Conservation (phyloP, 1,284 basidiomycete species). For the Microbotryum lychnidis-dioicae region DNA sequence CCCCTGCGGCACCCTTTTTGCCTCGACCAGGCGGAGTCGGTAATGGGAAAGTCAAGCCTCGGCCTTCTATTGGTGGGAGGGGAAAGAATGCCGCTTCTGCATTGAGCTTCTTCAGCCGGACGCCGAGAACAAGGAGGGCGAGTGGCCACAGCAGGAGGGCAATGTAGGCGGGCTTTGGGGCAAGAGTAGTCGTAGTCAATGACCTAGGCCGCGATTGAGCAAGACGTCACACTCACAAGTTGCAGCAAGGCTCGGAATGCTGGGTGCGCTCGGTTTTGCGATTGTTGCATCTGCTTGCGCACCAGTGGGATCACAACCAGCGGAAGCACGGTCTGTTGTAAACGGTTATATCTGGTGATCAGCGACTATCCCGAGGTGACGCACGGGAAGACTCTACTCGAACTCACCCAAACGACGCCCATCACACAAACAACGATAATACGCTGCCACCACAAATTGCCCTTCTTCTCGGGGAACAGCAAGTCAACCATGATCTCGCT, state of each 20-base stretch:
- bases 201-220: no score
- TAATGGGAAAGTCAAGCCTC: conserved; percentile 1
- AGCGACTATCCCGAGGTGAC: not conserved
- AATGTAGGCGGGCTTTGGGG: conserved; percentile 25
- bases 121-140: conserved; percentile 34
- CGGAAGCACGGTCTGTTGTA: conserved; percentile 16
- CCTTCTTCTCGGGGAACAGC: conserved; percentile 16
- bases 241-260: no score
- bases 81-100: not conserved
- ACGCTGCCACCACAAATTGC: conserved; percentile 18
- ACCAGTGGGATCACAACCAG: conserved; percentile 12
- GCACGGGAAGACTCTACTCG: not conserved
- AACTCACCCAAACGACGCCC: conserved; percentile 21
- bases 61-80: not conserved
- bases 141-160: conserved; percentile 33
- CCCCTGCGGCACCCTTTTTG: not conserved
- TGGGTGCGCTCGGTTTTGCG: no score
- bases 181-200: conserved; percentile 17
- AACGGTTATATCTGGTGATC: not conserved
- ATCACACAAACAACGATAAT: conserved; percentile 12
- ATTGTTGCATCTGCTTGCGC: conserved; percentile 1
- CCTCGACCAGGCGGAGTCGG: not conserved
- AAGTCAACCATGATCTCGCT: conserved; percentile 26
- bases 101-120: conserved; percentile 34
- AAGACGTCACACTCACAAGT: no score